Evolutionary conservation across 495 filamentous ascomycete genomes (phyloP), one percentile per base, ranked within the genome.

Genomic region (Penicillium diatomitis): DNA sequence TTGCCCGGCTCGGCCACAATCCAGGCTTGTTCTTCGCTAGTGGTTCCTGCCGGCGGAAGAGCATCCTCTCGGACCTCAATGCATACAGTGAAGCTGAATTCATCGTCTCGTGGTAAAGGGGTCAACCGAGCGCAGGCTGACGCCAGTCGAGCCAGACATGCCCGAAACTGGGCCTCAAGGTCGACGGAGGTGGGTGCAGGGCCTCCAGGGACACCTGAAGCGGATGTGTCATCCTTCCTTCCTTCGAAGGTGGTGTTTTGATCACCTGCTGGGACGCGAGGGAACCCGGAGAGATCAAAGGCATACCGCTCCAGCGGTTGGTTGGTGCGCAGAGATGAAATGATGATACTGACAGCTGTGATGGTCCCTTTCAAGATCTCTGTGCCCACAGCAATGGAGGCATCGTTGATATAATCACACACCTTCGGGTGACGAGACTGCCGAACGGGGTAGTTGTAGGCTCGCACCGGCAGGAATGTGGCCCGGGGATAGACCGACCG

Each of bases 391-490:
- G 87, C 83, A 49, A 83, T 75, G 32, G 91, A 81, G 51, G 88
- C 86, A 68, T 91, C 86, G 57, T 77, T 80, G 67, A 98, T 85
- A 83, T 92, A 98, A 56, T 83, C 71, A 73, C 90, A 96, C 55
- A 98, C 87, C 56, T 82, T 80, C 1, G 92, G 89, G 63, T 97
- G 90, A 51, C 92, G 84, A 52, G 78, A 88, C 66, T 96, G 90
- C 56, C 87, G 83, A 36, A 96, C 86, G 29, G 90, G 82, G 51
- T 87, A 85, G 67, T 95, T 92, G 77, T 90, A 96, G 38, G 85
- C 87, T 51, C 84, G 82, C 12, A 85, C 82, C 34, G 82, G 78
- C 48, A 94, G 76, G 70, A 97, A 97, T 41, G 89, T 86, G 28
- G 77, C 64, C 44, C 71, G 66, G 0, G 91, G 90, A 64, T 98